Conservation (phyloP, 2,329 filamentous ascomycete genomes). For the Aspergillus tamarii region DNA sequence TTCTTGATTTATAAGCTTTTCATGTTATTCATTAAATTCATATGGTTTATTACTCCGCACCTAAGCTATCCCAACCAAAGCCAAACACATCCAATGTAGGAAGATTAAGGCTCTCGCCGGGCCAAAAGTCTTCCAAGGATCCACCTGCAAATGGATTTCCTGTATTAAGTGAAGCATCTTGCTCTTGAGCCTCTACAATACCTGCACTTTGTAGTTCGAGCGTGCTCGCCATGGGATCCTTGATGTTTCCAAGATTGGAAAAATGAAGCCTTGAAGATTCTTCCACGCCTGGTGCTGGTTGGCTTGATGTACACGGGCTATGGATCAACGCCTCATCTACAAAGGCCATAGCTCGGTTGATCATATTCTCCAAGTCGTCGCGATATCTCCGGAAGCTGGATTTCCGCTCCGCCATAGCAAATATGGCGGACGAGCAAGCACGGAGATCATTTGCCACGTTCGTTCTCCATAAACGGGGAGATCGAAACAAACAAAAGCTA, state of each 20-base stretch:
- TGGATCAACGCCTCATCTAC: not conserved
- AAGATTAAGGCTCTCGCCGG: not conserved
- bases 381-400: not conserved
- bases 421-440: not conserved
- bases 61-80: not conserved
- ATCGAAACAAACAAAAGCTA: not conserved
- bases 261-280: not conserved
- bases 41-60: not conserved
- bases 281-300: not conserved
- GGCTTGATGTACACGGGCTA: not conserved
- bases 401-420: not conserved
- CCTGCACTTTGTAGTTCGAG: not conserved
- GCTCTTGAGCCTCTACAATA: not conserved
- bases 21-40: not conserved
- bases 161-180: not conserved
- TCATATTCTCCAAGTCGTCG: not conserved
- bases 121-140: not conserved
- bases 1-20: not conserved
- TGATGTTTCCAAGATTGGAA: not conserved
- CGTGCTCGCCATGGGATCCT: not conserved
- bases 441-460: not conserved
- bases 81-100: not conserved
- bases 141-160: not conserved
- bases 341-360: not conserved
- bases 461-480: not conserved